A percentile compares a stretch with the other conserved stretches of the same genome.
phyloP scores from a whole-genome alignment of 495 filamentous ascomycete genomes.

The Tetracladium marchalianum region DNA sequence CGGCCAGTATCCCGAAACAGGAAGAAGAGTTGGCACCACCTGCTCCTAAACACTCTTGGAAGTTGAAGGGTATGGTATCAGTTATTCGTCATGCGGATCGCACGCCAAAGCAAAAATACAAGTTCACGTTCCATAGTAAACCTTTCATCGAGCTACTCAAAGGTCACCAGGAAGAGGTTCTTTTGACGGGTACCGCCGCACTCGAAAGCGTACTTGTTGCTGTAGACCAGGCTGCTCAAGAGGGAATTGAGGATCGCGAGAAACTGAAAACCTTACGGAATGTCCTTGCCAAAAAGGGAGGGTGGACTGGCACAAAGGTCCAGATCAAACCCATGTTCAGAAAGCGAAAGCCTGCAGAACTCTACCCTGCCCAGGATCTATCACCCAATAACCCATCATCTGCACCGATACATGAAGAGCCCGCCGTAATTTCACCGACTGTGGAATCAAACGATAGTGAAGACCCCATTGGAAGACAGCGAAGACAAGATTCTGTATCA shows the following conservation, averaged over 20 bases:
- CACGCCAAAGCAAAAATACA: conserved; percentile 98
- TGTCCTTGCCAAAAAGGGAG: conserved; percentile 81
- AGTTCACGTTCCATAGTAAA: conserved; percentile 95
- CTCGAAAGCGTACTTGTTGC: conserved; percentile 82
- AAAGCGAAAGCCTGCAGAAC: conserved; percentile 54
- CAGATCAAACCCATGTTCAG: conserved; percentile 99
- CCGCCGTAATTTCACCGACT: not conserved
- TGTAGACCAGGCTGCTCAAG: conserved; percentile 64
- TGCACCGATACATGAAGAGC: not conserved
- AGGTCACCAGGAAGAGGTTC: conserved; percentile 91
- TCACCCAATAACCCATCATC: not conserved
- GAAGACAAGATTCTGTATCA: conserved; percentile 70
- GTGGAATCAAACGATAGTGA: not conserved
- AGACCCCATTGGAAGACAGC: conserved; percentile 22
- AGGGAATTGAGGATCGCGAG: conserved; percentile 70
- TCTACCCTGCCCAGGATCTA: conserved; percentile 7
- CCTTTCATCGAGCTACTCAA: conserved; percentile 91
- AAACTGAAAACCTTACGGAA: conserved; percentile 79
- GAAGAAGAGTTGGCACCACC: conserved; percentile 53
- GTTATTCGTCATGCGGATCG: conserved; percentile 94
- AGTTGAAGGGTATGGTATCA: conserved; percentile 95
- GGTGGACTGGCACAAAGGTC: conserved; percentile 92
- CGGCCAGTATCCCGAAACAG: conserved; percentile 12
- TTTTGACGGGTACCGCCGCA: conserved; percentile 85
- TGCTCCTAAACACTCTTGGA: conserved; percentile 92